Base-by-base conservation (phyloP, 257 asterid genomes). In the Lithospermum erythrorhizon region DNA sequence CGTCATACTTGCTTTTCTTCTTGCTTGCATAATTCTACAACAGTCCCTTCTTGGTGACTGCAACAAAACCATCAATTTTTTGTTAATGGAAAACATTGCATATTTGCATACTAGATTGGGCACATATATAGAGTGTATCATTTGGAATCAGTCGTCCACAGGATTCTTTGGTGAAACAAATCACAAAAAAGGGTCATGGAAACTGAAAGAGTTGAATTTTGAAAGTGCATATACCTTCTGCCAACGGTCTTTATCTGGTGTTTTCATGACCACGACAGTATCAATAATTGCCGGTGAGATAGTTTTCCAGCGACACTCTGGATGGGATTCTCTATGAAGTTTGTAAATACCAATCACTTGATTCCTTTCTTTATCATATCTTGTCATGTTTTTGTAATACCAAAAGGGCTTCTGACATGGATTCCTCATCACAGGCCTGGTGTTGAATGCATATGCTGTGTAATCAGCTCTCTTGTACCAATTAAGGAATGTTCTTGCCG, bases 371-470 rank as follows among this genome's bases (percentile, higher is more conserved):
- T 65, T 72, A 24, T 89, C 93, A 58, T 77, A 87, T 49, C 47
- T 84, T 0, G 83, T 75, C 0, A 83, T 56, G 74, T 70, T 73
- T 72, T 86, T 61, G 84, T 84, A 87, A 64, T 71, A 87, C 55
- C 81, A 51, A 72, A 77, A 82, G 14, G 94, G 97, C 70, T 87
- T 86, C 73, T 86, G 94, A 64, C 97, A 89, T 0, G 97, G 97
- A 66, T 89, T 87, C 67, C 78, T 81, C 1, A 86, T 77, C 52
- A 87, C 90, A 3, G 95, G 93, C 73, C 97, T 81, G 9, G 95
- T 84, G 80, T 89, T 86, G 94, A 89, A 89, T 18, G 95, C 84
- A 57, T 84, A 87, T 2, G 87, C 95, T 0, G 85, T 87, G 78
- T 82, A 84, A 68, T 89, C 97, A 0, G 95, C 94, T 62, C 89